Evolutionary conservation across 2,329 filamentous ascomycete species (phyloP).

Genomic region (Fusarium sp.): DNA sequence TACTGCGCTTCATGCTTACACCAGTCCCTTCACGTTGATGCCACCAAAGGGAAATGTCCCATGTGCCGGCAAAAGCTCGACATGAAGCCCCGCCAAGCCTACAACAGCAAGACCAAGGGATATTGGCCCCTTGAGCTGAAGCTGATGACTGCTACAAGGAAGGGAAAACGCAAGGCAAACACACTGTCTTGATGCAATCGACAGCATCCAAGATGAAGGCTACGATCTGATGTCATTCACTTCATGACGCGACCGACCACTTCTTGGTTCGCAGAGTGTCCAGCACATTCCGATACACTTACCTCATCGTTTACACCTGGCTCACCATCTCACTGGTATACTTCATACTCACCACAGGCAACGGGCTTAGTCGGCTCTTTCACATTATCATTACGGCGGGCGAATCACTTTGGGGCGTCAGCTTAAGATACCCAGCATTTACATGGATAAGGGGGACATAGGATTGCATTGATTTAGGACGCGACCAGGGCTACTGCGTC

Average conservation of each 20-base stretch:
- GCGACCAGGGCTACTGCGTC: constrained; percentile 18
- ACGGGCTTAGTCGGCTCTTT: constrained; percentile 24
- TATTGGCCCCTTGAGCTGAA: constrained; percentile 74
- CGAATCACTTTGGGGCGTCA: constrained; percentile 33
- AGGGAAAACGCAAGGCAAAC: constrained; percentile 61
- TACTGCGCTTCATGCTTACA: constrained; percentile 76
- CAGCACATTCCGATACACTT: neutral
- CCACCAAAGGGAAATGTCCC: constrained; percentile 71
- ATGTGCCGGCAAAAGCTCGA: constrained; percentile 75
- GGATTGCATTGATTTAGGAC: constrained; percentile 38
- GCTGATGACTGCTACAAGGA: constrained; percentile 69
- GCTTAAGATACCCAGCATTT: constrained; percentile 50
- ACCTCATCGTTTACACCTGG: constrained; percentile 5
- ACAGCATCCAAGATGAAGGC: neutral
- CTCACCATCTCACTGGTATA: constrained; percentile 12
- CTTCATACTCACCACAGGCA: constrained; percentile 1
- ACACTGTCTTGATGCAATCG: constrained; percentile 44
- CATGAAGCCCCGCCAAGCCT: constrained; percentile 58
- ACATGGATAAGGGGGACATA: constrained; percentile 44
- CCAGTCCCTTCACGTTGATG: constrained; percentile 70
- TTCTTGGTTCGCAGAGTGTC: constrained; percentile 2
- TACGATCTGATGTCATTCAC: neutral
- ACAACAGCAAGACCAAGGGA: constrained; percentile 65
- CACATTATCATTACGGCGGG: constrained; percentile 20
- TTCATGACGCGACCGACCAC: neutral